A percentile compares a stretch with the other conserved stretches of the same genome.
phyloP scores from a whole-genome alignment of 1,284 basidiomycete genomes.

The Rhodotorula mucilaginosa region DNA sequence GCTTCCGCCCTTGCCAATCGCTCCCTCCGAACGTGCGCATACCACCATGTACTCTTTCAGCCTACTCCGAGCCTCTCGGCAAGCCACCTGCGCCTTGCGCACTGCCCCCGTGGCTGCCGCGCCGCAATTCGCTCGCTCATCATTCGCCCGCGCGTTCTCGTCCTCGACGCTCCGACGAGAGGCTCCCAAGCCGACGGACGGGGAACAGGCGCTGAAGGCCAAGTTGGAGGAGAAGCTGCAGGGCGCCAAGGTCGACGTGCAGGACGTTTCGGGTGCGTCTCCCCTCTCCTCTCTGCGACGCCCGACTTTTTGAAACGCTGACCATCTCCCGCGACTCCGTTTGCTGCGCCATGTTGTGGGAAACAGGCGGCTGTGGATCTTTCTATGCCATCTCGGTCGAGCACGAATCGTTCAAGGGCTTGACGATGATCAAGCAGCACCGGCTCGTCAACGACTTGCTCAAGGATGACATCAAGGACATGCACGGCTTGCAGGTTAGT shows the following conservation, averaged over 20 bases:
- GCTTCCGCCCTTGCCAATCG: too few species aligned
- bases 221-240: slow-evolving; percentile 59
- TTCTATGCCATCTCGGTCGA: slow-evolving; percentile 93
- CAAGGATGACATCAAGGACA: slow-evolving; percentile 84
- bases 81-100: neutral
- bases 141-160: neutral
- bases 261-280: slow-evolving; percentile 80
- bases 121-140: neutral
- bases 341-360: neutral
- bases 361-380: slow-evolving; percentile 83
- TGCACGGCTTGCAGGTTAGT: slow-evolving; percentile 89
- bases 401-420: slow-evolving; percentile 77
- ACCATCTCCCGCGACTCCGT: neutral
- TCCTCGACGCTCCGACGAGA: neutral
- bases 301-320: neutral
- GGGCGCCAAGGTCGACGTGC: slow-evolving; percentile 60
- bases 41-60: neutral
- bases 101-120: neutral
- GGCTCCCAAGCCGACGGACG: slow-evolving; percentile 54
- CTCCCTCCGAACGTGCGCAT: too few species aligned
- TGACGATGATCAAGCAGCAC: slow-evolving; percentile 90
- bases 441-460: slow-evolving; percentile 81
- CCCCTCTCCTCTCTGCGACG: too few species aligned
- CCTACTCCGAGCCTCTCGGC: too few species aligned
- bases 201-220: slow-evolving; percentile 66